Percentiles rank a stretch among this genome's conserved stretches.
Conservation (phyloP, 331 rosid species). For the Ulmus americana region DNA sequence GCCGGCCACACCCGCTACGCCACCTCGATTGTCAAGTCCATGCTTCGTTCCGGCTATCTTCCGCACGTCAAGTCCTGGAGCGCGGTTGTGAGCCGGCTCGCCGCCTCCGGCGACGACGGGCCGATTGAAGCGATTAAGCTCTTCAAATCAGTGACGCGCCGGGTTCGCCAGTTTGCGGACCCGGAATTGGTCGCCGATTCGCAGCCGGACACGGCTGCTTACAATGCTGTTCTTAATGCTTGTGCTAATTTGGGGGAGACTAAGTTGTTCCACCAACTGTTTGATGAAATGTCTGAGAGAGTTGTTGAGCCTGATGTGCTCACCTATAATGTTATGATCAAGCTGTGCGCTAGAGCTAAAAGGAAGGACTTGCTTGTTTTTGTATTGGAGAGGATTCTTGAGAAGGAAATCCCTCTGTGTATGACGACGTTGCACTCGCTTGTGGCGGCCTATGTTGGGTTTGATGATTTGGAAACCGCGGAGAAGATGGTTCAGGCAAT, state of each 20-base stretch:
- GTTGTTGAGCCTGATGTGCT: slow-evolving; percentile 61
- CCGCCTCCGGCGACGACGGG: slow-evolving; percentile 50
- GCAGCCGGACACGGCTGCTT: slow-evolving; percentile 76
- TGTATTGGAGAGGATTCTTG: slow-evolving; percentile 70
- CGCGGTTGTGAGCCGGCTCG: slow-evolving; percentile 76
- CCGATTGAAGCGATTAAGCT: slow-evolving; percentile 59
- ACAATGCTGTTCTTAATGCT: slow-evolving; percentile 79
- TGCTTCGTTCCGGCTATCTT: slow-evolving; percentile 95
- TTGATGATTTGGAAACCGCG: slow-evolving; percentile 64
- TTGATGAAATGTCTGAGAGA: slow-evolving; percentile 69
- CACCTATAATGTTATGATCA: slow-evolving; percentile 70
- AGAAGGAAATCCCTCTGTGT: slow-evolving; percentile 51
- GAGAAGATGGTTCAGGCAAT: slow-evolving; percentile 83
- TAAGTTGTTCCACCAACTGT: slow-evolving; percentile 60
- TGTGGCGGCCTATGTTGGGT: slow-evolving; percentile 77
- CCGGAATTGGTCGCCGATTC: slow-evolving; percentile 46
- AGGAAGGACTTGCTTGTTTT: slow-evolving; percentile 65
- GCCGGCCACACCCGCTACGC: slow-evolving; percentile 75
- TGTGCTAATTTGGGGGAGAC: slow-evolving; percentile 70
- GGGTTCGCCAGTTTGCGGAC: slow-evolving; percentile 42
- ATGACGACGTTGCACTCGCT: slow-evolving; percentile 69
- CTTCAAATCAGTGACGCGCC: slow-evolving; percentile 50
- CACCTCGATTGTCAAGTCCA: slow-evolving; percentile 73
- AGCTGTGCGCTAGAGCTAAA: slow-evolving; percentile 57
- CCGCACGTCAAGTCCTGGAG: slow-evolving; percentile 97